Conservation (phyloP, 2,329 filamentous ascomycete genomes). For the Talaromyces sp. region DNA sequence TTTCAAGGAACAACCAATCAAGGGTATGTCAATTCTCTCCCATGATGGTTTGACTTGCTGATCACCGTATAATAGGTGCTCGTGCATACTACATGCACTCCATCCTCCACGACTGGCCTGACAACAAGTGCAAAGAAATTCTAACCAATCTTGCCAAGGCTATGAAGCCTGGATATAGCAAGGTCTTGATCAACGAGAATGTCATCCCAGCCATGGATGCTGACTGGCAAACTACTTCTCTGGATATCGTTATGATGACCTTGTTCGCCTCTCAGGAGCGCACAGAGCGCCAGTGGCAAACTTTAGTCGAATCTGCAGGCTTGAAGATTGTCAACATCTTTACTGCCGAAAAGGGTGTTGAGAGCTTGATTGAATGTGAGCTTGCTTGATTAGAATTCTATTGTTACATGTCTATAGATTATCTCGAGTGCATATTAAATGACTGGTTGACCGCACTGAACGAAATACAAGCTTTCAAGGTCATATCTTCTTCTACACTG, state of each 20-base stretch:
- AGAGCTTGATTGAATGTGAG: constrained; percentile 20
- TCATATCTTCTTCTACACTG: neutral
- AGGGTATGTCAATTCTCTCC: constrained; percentile 29
- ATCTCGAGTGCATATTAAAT: neutral
- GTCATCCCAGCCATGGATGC: constrained; percentile 31
- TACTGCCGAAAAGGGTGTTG: constrained; percentile 13
- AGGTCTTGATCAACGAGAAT: constrained; percentile 31
- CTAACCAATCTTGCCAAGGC: constrained; percentile 26
- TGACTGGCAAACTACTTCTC: constrained; percentile 39
- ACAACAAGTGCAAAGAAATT: constrained; percentile 32
- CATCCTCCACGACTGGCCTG: constrained; percentile 39
- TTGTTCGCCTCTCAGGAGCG: constrained; percentile 17
- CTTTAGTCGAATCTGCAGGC: constrained; percentile 21
- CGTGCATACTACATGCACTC: constrained; percentile 37
- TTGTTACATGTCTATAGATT: neutral
- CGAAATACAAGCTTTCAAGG: neutral
- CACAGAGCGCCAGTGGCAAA: constrained; percentile 15
- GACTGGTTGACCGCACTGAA: neutral
- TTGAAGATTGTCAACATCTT: constrained; percentile 29
- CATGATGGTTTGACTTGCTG: neutral
- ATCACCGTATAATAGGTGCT: constrained; percentile 26
- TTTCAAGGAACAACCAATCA: constrained; percentile 46
- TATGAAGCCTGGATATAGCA: constrained; percentile 30
- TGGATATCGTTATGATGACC: constrained; percentile 19
- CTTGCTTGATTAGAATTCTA: constrained; percentile 6